Conservation (phyloP, 345 rosid species). For the Gossypium arboreum region DNA sequence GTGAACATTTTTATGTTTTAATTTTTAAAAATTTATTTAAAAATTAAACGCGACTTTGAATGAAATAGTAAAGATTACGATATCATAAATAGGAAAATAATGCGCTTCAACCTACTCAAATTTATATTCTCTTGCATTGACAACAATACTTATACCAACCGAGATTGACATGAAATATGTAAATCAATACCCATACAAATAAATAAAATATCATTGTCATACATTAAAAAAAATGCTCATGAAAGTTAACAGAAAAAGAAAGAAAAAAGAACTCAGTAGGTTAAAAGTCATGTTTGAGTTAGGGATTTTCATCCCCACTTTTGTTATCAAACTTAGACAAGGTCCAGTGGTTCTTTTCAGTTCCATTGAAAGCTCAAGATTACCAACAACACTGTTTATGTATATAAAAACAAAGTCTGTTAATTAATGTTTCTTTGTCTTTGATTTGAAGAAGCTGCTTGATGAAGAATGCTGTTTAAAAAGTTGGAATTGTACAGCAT, state of each 20-base stretch:
- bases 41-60: too few species aligned
- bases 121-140: too few species aligned
- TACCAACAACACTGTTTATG: conserved; percentile 18
- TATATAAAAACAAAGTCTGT: background rate
- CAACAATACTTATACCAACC: too few species aligned
- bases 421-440: conserved; percentile 24
- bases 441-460: conserved; percentile 36
- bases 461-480: too few species aligned
- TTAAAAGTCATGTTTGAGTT: background rate
- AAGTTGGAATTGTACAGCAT: background rate
- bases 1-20: too few species aligned
- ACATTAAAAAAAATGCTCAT: background rate
- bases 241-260: background rate
- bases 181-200: too few species aligned
- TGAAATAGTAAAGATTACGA: too few species aligned
- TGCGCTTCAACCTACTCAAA: rapidly evolving
- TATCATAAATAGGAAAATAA: too few species aligned
- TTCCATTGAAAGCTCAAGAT: conserved; percentile 17
- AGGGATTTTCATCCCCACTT: background rate
- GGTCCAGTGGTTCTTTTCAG: background rate
- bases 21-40: too few species aligned
- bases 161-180: too few species aligned
- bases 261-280: background rate
- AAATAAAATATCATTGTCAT: too few species aligned
- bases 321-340: background rate